Evolutionary conservation across 2,329 filamentous ascomycete species (phyloP).

Genomic region (Aspergillus luchuensis): DNA sequence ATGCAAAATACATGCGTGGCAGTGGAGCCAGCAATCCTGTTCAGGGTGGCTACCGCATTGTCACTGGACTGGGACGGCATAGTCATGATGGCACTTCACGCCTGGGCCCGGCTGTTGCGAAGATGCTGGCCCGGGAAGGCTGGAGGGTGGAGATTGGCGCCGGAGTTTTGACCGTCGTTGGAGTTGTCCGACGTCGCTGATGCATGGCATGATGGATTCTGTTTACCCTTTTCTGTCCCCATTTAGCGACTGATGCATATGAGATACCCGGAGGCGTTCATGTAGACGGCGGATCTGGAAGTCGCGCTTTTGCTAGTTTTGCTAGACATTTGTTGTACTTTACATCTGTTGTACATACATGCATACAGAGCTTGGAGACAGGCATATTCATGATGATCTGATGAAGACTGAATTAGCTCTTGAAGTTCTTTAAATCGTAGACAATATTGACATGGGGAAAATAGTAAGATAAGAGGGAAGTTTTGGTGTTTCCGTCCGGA

Average conservation of each 20-base stretch:
- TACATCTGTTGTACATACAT: background rate
- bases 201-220: background rate
- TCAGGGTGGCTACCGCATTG: constrained; percentile 66
- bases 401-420: background rate
- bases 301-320: background rate
- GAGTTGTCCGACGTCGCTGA: constrained; percentile 46
- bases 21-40: constrained; percentile 38
- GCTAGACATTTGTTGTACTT: background rate
- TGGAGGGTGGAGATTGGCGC: constrained; percentile 78
- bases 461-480: background rate
- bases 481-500: background rate
- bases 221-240: background rate
- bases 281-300: background rate
- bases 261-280: constrained; percentile 21
- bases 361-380: background rate
- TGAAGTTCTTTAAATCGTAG: background rate
- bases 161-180: constrained; percentile 71
- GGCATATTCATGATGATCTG: background rate
- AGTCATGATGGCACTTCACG: constrained; percentile 74
- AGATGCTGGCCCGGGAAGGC: constrained; percentile 72
- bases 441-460: too few species aligned
- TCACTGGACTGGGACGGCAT: constrained; percentile 81
- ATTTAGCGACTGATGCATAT: constrained; percentile 1
- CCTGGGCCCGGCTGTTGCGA: constrained; percentile 77
- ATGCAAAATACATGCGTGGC: constrained; percentile 57